Percentiles rank a stretch among this genome's conserved stretches.
phyloP scores from a whole-genome alignment of 768 basidiomycete species.

The Leccinum fibrillosum region DNA sequence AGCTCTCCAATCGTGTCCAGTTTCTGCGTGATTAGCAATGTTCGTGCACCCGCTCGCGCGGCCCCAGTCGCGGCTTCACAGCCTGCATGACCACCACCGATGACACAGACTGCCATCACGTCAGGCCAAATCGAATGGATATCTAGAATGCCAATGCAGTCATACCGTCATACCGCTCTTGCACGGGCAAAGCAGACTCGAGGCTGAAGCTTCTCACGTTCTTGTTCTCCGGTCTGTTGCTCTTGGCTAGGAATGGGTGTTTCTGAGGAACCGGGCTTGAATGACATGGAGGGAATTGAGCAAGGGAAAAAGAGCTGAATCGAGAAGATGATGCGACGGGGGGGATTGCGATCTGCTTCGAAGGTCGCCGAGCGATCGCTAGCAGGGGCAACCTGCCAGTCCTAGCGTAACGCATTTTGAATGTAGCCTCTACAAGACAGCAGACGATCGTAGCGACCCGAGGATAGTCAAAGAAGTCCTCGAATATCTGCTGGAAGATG shows the following conservation, averaged over 20 bases:
- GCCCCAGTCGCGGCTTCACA: conserved; percentile 89
- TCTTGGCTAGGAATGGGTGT: neutral
- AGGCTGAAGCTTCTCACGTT: conserved; percentile 1
- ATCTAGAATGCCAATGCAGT: neutral
- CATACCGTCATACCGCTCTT: conserved; percentile 26
- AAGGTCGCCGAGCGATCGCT: conserved; percentile 6
- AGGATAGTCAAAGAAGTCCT: neutral
- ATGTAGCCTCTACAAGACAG: neutral
- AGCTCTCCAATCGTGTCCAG: conserved; percentile 78
- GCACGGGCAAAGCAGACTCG: neutral
- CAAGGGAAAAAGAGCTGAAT: neutral
- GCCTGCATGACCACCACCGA: conserved; percentile 91
- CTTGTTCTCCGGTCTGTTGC: neutral
- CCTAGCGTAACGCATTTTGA: neutral
- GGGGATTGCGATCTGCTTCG: neutral
- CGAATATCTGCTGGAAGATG: neutral
- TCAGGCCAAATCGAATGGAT: conserved; percentile 32
- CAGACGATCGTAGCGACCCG: no score
- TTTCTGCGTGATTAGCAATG: conserved; percentile 78
- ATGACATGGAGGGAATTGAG: neutral
- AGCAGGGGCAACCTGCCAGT: neutral
- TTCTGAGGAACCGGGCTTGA: neutral
- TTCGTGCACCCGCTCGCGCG: conserved; percentile 78
- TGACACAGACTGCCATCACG: conserved; percentile 65
- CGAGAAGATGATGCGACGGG: neutral